Evolutionary conservation across 2,329 filamentous ascomycete species (phyloP).

Genomic region (Aspergillus sp.): DNA sequence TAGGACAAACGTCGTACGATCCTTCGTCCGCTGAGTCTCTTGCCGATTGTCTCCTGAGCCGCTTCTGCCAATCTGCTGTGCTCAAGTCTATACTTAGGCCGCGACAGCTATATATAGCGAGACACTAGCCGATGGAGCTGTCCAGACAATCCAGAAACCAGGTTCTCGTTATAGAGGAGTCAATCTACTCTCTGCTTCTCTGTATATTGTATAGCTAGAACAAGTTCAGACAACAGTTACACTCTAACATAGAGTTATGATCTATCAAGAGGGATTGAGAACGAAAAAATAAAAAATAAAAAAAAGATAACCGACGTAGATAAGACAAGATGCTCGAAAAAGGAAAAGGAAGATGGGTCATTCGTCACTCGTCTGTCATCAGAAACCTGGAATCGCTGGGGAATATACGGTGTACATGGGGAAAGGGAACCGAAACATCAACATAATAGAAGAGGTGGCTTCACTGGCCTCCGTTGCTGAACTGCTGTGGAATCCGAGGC

Average conservation of each 20-base stretch:
- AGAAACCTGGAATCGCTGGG: conserved; percentile 22
- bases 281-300: not conserved
- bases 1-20: conserved; percentile 5
- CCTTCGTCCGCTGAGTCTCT: not conserved
- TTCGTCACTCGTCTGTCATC: conserved; percentile 10
- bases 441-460: not conserved
- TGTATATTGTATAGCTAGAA: not conserved
- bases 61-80: conserved; percentile 1
- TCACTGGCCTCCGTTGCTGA: conserved; percentile 32
- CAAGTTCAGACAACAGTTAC: not conserved
- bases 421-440: not conserved
- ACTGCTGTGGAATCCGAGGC: conserved; percentile 39
- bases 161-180: not conserved
- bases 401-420: conserved; percentile 28
- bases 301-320: not conserved
- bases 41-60: not conserved
- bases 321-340: conserved; percentile 11
- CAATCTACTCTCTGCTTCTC: not conserved
- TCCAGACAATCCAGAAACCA: not conserved
- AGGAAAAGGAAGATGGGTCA: not conserved
- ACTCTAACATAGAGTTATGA: not conserved
- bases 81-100: not conserved
- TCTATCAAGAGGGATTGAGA: conserved; percentile 6
- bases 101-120: conserved; percentile 7
- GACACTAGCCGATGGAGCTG: not conserved